Conservation (phyloP, 2,329 filamentous ascomycete species). For the Metarhizium humberi region DNA sequence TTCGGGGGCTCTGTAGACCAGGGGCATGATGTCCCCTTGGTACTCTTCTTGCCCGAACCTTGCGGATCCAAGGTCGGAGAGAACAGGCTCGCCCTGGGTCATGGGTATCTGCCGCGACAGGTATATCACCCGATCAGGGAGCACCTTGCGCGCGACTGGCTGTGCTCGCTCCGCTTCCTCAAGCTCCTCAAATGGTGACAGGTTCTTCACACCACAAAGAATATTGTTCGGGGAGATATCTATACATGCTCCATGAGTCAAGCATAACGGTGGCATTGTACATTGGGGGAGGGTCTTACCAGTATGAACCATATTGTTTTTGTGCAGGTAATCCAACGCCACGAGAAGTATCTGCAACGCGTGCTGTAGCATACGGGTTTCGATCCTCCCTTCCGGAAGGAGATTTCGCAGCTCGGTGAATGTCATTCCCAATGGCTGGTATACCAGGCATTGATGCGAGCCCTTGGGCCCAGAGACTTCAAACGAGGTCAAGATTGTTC, state of each 20-base stretch:
- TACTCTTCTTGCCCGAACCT: neutral
- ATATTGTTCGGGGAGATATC: constrained; percentile 39
- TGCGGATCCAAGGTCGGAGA: neutral
- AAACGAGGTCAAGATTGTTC: constrained; percentile 28
- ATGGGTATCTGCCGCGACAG: neutral
- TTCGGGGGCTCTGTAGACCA: constrained; percentile 16
- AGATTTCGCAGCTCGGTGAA: constrained; percentile 27
- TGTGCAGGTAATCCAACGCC: constrained; percentile 36
- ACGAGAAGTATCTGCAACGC: constrained; percentile 30
- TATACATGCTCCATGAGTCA: constrained; percentile 4
- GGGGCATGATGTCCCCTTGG: constrained; percentile 12
- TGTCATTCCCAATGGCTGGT: constrained; percentile 34
- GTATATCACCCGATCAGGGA: neutral
- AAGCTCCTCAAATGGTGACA: neutral
- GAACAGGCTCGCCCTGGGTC: constrained; percentile 1
- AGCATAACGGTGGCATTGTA: too few species aligned
- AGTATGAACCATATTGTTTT: constrained; percentile 33
- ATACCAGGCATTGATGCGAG: constrained; percentile 26
- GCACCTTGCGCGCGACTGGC: neutral
- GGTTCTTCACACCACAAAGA: constrained; percentile 29
- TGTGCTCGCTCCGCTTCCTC: neutral
- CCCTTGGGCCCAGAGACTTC: constrained; percentile 24
- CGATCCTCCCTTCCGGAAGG: constrained; percentile 28
- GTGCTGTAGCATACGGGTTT: constrained; percentile 22
- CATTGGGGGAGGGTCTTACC: neutral